Percentiles rank a stretch among this genome's conserved stretches.
Evolutionary conservation across 768 basidiomycete species (phyloP).

Genomic region (Baorangia bicolor): DNA sequence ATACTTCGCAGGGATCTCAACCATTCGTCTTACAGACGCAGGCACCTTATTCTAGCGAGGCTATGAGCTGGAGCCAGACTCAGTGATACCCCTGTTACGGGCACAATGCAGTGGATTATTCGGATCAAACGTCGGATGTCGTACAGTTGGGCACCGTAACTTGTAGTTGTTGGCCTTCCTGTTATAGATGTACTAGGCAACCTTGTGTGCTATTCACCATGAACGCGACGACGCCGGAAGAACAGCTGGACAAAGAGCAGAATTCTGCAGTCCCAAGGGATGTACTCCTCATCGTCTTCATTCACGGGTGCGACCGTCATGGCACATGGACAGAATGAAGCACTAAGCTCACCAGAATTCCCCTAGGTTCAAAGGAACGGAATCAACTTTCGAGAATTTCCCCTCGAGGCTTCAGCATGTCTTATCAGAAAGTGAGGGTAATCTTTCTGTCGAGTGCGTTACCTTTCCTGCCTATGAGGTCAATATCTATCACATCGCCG

Average conservation of each 20-base stretch:
- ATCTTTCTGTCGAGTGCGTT: slow-evolving; percentile 64
- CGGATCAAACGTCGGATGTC: background rate
- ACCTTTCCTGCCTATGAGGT: slow-evolving; percentile 92
- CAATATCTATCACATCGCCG: slow-evolving; percentile 10
- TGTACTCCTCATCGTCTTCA: slow-evolving; percentile 68
- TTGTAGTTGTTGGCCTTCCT: background rate
- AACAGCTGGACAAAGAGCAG: slow-evolving; percentile 6
- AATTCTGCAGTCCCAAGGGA: slow-evolving; percentile 31
- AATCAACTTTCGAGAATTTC: slow-evolving; percentile 74
- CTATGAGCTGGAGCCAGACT: slow-evolving; percentile 28
- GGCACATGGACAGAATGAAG: background rate
- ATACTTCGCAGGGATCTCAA: slow-evolving; percentile 20
- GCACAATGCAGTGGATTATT: background rate
- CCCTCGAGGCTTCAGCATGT: slow-evolving; percentile 78
- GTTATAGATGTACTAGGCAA: slow-evolving; percentile 13
- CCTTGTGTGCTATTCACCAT: slow-evolving; percentile 9
- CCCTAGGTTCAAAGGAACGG: slow-evolving; percentile 58
- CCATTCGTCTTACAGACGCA: slow-evolving; percentile 47
- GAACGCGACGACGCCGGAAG: slow-evolving; percentile 7
- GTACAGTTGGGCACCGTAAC: too few relatives aligned
- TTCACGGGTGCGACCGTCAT: slow-evolving; percentile 61
- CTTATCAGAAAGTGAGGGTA: slow-evolving; percentile 59
- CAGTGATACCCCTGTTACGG: slow-evolving; percentile 14
- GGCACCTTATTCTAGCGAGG: slow-evolving; percentile 52
- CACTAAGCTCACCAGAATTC: slow-evolving; percentile 1